Evolutionary conservation across 139 green algal genomes (phyloP).

Genomic region (Nannochloris sp.): DNA sequence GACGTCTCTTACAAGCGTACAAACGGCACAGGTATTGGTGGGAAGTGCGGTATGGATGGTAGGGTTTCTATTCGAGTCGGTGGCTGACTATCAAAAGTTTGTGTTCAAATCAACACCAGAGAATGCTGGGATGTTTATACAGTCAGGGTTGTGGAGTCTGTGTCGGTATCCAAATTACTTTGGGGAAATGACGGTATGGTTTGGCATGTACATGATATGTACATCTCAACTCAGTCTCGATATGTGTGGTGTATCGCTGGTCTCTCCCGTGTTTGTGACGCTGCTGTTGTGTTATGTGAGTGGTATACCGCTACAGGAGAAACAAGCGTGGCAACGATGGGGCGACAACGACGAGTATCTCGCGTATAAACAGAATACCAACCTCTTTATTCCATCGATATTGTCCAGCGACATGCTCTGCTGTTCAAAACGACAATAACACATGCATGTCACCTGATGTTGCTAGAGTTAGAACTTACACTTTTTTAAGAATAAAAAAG

Average conservation of each 20-base stretch:
- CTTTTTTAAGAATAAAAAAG: not conserved
- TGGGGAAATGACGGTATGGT: constrained; percentile 66
- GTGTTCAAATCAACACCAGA: constrained; percentile 53
- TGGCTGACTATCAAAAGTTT: constrained; percentile 71
- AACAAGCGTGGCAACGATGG: constrained; percentile 42
- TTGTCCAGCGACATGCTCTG: not conserved
- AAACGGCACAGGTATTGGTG: constrained; percentile 1
- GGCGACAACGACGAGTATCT: constrained; percentile 43
- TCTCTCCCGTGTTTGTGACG: constrained; percentile 56
- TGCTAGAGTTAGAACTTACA: constrained; percentile 1
- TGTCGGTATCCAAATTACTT: constrained; percentile 83
- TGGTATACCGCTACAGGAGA: constrained; percentile 62
- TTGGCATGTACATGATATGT: constrained; percentile 54
- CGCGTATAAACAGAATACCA: constrained; percentile 42
- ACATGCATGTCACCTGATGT: too few species aligned
- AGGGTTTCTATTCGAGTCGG: constrained; percentile 49
- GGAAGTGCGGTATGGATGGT: constrained; percentile 43
- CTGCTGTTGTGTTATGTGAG: constrained; percentile 56
- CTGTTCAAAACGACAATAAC: too few species aligned
- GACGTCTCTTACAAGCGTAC: too few species aligned
- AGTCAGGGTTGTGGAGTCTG: constrained; percentile 61
- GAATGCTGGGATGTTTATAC: constrained; percentile 74
- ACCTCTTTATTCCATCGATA: constrained; percentile 44
- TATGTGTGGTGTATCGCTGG: constrained; percentile 35
- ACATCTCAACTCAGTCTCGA: constrained; percentile 22